These are phyloP conservation scores for Annulohypoxylon nitens DNA, from an alignment of 495 filamentous ascomycete genomes.

Conservation along the genomic window DNA sequence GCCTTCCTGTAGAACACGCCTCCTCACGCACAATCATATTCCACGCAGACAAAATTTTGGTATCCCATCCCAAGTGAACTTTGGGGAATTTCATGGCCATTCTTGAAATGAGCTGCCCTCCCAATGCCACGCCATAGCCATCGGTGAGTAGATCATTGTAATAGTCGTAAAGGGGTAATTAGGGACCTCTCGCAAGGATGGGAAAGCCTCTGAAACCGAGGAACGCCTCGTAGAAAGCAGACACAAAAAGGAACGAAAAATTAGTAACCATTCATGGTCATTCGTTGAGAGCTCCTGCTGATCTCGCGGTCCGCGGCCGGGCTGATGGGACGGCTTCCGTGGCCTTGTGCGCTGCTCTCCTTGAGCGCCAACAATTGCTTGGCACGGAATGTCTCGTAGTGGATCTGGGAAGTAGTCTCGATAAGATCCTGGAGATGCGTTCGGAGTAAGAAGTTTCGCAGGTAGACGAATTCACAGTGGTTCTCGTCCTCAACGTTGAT, in stretches of 20 bases:
- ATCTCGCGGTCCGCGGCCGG: conserved; percentile 94
- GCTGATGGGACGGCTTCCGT: conserved; percentile 92
- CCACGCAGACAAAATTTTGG: conserved; percentile 38
- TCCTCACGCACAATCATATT: conserved; percentile 39
- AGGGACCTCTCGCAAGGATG: conserved; percentile 36
- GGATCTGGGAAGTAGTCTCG: conserved; percentile 99
- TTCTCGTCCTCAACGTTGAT: conserved; percentile 99
- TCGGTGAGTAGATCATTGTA: conserved; percentile 36
- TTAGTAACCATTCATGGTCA: conserved; percentile 98
- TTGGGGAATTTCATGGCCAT: conserved; percentile 37
- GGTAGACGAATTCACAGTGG: conserved; percentile 99
- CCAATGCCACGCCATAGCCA: conserved; percentile 23
- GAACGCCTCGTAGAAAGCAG: conserved; percentile 49
- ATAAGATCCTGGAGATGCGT: conserved; percentile 98
- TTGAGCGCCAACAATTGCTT: conserved; percentile 98
- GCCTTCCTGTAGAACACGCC: conserved; percentile 45
- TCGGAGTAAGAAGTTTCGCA: conserved; percentile 96
- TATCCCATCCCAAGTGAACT: conserved; percentile 40
- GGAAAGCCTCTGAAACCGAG: conserved; percentile 38
- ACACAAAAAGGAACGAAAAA: conserved; percentile 36
- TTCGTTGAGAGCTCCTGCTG: conserved; percentile 94
- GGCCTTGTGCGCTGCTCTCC: conserved; percentile 91
- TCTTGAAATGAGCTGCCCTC: conserved; percentile 34
- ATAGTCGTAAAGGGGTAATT: conserved; percentile 44
- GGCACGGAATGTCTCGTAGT: conserved; percentile 99